Evolutionary conservation across 1,139 yeast genomes (phyloP).

Genomic region (Pichia sp.): DNA sequence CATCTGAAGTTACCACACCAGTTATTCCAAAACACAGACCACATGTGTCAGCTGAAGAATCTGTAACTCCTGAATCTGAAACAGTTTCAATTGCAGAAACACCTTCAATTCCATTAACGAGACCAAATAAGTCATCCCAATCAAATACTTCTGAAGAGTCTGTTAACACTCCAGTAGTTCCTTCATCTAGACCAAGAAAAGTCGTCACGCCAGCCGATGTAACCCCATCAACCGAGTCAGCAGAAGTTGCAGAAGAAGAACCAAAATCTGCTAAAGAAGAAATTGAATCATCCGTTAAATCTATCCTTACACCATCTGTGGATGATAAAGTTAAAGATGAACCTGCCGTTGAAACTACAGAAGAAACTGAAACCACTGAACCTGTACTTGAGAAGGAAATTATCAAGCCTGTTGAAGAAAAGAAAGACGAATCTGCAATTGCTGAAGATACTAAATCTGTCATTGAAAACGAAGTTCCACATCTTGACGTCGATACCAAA

Average conservation of each 20-base stretch:
- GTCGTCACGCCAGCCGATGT: no score
- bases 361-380: no score
- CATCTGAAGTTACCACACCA: not conserved
- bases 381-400: no score
- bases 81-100: not conserved
- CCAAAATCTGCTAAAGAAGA: no score
- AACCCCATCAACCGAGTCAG: not conserved
- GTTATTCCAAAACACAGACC: conserved; percentile 9
- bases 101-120: conserved; percentile 13
- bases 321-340: no score
- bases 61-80: not conserved
- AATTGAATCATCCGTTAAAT: no score
- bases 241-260: not conserved
- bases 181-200: conserved; percentile 2
- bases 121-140: conserved; percentile 8
- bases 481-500: not conserved
- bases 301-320: no score
- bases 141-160: not conserved
- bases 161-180: not conserved
- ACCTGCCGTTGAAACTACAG: no score
- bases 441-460: not conserved
- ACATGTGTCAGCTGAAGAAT: not conserved
- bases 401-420: no score
- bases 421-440: no score
- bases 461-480: not conserved